Evolutionary conservation across 768 basidiomycete species (phyloP), one percentile per base, ranked within the genome.

Genomic region (Suillus subaureus): DNA sequence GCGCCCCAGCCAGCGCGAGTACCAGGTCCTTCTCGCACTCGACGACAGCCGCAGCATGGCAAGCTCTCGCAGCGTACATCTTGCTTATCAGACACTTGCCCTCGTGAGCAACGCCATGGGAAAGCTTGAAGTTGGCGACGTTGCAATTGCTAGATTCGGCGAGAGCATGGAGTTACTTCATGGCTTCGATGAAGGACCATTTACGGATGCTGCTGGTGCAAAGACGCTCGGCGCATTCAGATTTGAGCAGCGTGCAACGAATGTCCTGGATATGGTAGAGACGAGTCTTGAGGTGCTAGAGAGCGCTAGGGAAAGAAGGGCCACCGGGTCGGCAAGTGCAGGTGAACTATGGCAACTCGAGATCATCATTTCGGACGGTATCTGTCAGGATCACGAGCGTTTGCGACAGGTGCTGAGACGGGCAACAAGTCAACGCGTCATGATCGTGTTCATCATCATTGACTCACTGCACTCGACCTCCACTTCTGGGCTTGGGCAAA

Each of bases 341-440:
- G 85, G 87, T 21, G 96, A 99, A 68, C 81, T 99, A 28, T 99
- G 97, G 97, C 97, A 99, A 75, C 84, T 99, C 62, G 87, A 98
- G 76, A 93, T 99, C 79, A 97, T 99, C 83, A 94, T 99, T 67
- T 98, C 96, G 18, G 97, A 99, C 72, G 97, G 97, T n/a, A 92
- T 98, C 70, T 99, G 96, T 74, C 95, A 99, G 75, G 93, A 97
- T 73, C 96, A 98, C 76, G 92, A 96, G 49, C 83, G 85, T 69
- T 82, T 99, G 60, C 88, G 91, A 43, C 88, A 88, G 3, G 78
- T 93, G 35, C 81, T 99, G 23, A 83, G 97, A 42, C 88, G 86
- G 69, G 97, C 97, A 5, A 88, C 91, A 70, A 96, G 93, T 71
- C 93, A 95, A 75, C 84, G 90, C 35, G 89, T 99, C 70, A 90